Evolutionary conservation across 164 flowering plant genomes (phyloP).

Genomic region (Pachysandra terminalis): DNA sequence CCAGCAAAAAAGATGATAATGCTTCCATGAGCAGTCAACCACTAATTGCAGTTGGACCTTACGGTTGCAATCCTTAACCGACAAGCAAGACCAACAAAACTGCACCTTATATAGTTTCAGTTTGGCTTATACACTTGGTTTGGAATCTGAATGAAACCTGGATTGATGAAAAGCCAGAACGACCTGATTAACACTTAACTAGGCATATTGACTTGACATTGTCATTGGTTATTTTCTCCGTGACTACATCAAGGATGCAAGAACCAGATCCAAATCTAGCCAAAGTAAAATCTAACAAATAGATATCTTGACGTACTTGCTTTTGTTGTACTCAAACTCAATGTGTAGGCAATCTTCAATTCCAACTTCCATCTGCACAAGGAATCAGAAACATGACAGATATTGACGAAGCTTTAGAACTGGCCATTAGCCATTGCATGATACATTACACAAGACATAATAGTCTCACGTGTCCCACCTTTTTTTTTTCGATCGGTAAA

Average conservation of each 20-base stretch:
- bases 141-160: no score
- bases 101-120: no score
- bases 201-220: no score
- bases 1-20: not conserved
- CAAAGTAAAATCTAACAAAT: not conserved
- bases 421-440: not conserved
- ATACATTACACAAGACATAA: not conserved
- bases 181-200: no score
- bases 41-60: not conserved
- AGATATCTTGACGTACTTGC: constrained; percentile 63
- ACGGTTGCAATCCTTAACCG: no score
- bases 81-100: no score
- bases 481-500: no score
- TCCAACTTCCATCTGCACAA: constrained; percentile 93
- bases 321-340: constrained; percentile 92
- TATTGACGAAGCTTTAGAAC: not conserved
- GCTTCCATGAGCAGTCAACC: not conserved
- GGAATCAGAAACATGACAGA: constrained; percentile 6
- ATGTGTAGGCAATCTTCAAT: constrained; percentile 96
- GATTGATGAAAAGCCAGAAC: no score
- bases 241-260: not conserved
- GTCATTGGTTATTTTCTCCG: not conserved
- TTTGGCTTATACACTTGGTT: no score
- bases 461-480: not conserved
- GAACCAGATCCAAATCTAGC: not conserved